phyloP scores from a whole-genome alignment of 2,329 filamentous ascomycete species.

The Aspergillus vadensis region DNA sequence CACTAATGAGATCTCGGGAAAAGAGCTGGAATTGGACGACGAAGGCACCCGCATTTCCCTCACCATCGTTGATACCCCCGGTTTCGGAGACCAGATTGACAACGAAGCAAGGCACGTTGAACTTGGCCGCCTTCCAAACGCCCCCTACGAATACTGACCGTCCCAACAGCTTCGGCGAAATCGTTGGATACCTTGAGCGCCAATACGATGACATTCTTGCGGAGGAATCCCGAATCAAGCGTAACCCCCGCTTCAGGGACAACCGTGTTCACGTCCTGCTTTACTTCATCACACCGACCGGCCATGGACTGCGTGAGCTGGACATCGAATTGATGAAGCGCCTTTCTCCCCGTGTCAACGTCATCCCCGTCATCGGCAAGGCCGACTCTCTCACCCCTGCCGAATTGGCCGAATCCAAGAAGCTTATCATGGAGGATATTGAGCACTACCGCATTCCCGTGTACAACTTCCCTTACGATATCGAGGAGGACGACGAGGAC shows the following conservation, averaged over 20 bases:
- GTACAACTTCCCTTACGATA: conserved; percentile 99
- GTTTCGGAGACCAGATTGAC: conserved; percentile 98
- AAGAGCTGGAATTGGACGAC: conserved; percentile 86
- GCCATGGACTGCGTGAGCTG: conserved; percentile 95
- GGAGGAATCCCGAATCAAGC: conserved; percentile 99
- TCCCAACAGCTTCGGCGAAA: conserved; percentile 80
- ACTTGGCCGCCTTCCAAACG: conserved; percentile 7
- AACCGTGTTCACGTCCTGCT: conserved; percentile 97
- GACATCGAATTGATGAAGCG: conserved; percentile 99
- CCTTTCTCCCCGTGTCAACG: conserved; percentile 95
- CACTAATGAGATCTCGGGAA: conserved; percentile 11
- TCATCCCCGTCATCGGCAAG: conserved; percentile 98
- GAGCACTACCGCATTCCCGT: conserved; percentile 99
- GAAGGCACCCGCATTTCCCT: conserved; percentile 97
- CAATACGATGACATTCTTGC: conserved; percentile 99
- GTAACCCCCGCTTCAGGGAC: conserved; percentile 99
- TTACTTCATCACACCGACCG: conserved; percentile 99
- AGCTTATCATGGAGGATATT: conserved; percentile 99
- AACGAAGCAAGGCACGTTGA: conserved; percentile 85
- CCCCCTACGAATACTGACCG: conserved; percentile 25
- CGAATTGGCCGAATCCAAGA: conserved; percentile 98
- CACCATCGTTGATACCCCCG: conserved; percentile 97
- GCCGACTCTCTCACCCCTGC: conserved; percentile 95
- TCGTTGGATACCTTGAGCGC: conserved; percentile 96
- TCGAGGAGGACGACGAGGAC: conserved; percentile 98